Evolutionary conservation across 2,329 filamentous ascomycete genomes (phyloP).

Genomic region (Xylaria sp.): DNA sequence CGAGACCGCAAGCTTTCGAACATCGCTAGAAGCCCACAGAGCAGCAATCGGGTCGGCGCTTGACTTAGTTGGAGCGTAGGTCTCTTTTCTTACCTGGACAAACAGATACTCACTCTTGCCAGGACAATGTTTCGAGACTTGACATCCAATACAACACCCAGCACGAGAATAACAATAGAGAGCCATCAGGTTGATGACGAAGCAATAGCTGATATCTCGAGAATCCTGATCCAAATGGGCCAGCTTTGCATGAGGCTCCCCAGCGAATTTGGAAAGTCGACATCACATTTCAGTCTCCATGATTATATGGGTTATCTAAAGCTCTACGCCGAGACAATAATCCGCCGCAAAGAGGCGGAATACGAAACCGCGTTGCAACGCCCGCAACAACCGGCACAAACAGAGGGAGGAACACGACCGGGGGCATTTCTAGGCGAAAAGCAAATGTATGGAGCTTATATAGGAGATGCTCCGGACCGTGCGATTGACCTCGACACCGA

Average conservation of each 20-base stretch:
- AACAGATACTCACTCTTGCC: slow-evolving; percentile 36
- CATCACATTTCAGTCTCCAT: slow-evolving; percentile 75
- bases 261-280: slow-evolving; percentile 68
- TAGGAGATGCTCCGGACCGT: slow-evolving; percentile 54
- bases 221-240: slow-evolving; percentile 51
- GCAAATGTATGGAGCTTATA: slow-evolving; percentile 48
- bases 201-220: slow-evolving; percentile 49
- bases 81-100: slow-evolving; percentile 8
- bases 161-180: slow-evolving; percentile 42
- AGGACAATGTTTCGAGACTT: slow-evolving; percentile 47
- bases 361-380: slow-evolving; percentile 30
- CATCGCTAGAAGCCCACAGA: slow-evolving; percentile 54
- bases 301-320: slow-evolving; percentile 77
- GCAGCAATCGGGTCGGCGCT: slow-evolving; percentile 54
- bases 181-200: slow-evolving; percentile 42
- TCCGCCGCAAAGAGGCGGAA: slow-evolving; percentile 41
- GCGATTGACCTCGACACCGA: slow-evolving; percentile 52
- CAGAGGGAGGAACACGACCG: slow-evolving; percentile 27
- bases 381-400: slow-evolving; percentile 9
- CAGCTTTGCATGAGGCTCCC: slow-evolving; percentile 49
- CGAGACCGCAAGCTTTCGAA: slow-evolving; percentile 50
- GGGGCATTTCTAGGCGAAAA: slow-evolving; percentile 47
- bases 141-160: slow-evolving; percentile 38
- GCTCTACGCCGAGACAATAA: slow-evolving; percentile 62
- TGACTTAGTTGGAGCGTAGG: slow-evolving; percentile 55